A percentile compares a stretch with the other conserved stretches of the same genome.
Evolutionary conservation across 1,139 yeast species (phyloP).

Genomic region (Protomyces inouyei): DNA sequence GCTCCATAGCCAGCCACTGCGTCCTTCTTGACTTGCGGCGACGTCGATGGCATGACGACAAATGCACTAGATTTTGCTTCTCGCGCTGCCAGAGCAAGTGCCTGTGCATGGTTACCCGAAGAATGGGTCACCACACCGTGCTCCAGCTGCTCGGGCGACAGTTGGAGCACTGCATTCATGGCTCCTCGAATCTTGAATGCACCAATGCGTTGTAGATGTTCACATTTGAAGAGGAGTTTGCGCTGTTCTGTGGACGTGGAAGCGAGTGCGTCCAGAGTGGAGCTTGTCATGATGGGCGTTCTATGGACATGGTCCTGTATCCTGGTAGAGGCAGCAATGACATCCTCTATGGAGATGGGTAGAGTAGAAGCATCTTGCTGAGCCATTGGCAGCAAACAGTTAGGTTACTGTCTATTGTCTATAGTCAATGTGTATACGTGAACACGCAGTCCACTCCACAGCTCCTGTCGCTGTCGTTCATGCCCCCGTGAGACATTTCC

Average conservation of each 20-base stretch:
- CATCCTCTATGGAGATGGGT: slow-evolving; percentile 20
- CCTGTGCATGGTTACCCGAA: slow-evolving; percentile 34
- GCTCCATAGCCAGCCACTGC: slow-evolving; percentile 32
- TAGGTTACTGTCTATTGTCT: too few relatives aligned
- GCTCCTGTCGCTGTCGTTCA: too few relatives aligned
- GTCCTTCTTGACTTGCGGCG: slow-evolving; percentile 31
- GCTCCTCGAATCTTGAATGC: slow-evolving; percentile 33
- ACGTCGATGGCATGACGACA: slow-evolving; percentile 32
- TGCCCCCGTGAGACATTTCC: too few relatives aligned
- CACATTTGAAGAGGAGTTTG: slow-evolving; percentile 31
- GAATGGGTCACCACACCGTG: slow-evolving; percentile 33
- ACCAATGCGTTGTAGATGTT: slow-evolving; percentile 32
- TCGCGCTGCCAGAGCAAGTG: slow-evolving; percentile 31
- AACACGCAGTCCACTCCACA: too few relatives aligned
- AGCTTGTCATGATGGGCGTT: slow-evolving; percentile 30
- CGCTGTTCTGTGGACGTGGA: background rate
- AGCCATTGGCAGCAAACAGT: background rate
- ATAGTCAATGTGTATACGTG: too few relatives aligned
- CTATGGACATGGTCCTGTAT: slow-evolving; percentile 25
- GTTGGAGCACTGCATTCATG: slow-evolving; percentile 29
- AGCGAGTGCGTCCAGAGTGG: slow-evolving; percentile 28
- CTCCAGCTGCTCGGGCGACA: slow-evolving; percentile 16
- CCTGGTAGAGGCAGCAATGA: slow-evolving; percentile 27
- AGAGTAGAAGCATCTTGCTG: background rate
- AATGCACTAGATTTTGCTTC: slow-evolving; percentile 23